Evolutionary conservation across 2,329 filamentous ascomycete species (phyloP).

Genomic region (Bisporella sp.): DNA sequence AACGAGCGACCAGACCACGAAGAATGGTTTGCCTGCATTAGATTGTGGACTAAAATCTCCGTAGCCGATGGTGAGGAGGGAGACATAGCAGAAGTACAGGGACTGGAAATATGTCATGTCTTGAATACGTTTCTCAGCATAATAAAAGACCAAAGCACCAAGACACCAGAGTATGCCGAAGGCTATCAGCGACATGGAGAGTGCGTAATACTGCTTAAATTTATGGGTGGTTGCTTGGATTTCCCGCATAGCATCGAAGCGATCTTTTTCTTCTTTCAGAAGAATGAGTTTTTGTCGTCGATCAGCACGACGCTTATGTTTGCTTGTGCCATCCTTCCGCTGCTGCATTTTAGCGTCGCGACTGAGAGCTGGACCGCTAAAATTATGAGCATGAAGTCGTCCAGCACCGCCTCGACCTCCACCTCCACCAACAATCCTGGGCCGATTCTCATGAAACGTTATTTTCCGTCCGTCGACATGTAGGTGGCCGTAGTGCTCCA

Average conservation of each 20-base stretch:
- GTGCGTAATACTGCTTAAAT: conserved; percentile 55
- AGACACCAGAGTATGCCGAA: conserved; percentile 59
- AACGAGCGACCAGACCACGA: conserved; percentile 63
- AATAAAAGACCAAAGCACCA: conserved; percentile 59
- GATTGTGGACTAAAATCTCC: conserved; percentile 58
- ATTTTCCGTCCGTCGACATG: conserved; percentile 28
- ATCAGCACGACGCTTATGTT: conserved; percentile 5
- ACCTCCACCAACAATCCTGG: conserved; percentile 8
- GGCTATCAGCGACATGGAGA: conserved; percentile 48
- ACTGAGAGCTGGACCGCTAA: conserved; percentile 9
- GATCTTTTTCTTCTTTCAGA: conserved; percentile 49
- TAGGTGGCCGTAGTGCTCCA: conserved; percentile 29
- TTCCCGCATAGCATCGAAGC: conserved; percentile 58
- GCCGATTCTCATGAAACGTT: conserved; percentile 26
- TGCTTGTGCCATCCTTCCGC: conserved; percentile 5
- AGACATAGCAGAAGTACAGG: conserved; percentile 64
- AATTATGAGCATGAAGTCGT: not conserved
- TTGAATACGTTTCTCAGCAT: conserved; percentile 45
- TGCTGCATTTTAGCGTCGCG: conserved; percentile 21
- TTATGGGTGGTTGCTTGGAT: conserved; percentile 49
- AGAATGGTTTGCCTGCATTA: conserved; percentile 61
- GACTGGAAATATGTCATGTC: conserved; percentile 55
- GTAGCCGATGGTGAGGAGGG: conserved; percentile 63
- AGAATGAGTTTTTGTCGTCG: conserved; percentile 40
- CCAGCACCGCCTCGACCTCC: conserved; percentile 24